Conservation (phyloP, 139 green algal genomes). For the Chlorella sorokiniana region DNA sequence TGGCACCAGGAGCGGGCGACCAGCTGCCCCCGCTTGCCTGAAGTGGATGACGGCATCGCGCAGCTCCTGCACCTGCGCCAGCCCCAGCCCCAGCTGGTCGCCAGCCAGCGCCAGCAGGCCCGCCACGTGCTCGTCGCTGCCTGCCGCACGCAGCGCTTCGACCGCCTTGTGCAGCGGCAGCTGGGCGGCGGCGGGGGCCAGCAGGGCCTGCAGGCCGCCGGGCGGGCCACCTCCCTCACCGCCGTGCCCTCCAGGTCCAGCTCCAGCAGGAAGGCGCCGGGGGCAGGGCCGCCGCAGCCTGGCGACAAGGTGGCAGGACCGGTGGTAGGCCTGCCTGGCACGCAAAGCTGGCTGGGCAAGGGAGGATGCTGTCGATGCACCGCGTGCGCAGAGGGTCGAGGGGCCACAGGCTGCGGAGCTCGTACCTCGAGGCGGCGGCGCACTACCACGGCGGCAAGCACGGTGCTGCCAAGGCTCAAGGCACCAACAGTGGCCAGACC, state of each 20-base stretch:
- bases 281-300: not conserved
- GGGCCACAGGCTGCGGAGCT: too few relatives aligned
- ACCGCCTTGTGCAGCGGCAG: constrained; percentile 12
- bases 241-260: constrained; percentile 14
- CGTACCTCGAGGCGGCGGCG: not conserved
- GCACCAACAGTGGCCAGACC: not conserved
- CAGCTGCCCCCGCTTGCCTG: constrained; percentile 17
- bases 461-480: not conserved
- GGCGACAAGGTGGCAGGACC: too few relatives aligned
- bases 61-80: constrained; percentile 65
- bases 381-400: too few relatives aligned
- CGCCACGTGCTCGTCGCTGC: constrained; percentile 77
- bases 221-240: not conserved
- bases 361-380: too few relatives aligned
- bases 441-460: not conserved
- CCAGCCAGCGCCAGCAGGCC: constrained; percentile 80
- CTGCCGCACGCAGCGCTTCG: constrained; percentile 74
- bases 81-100: constrained; percentile 55
- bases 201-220: constrained; percentile 2
- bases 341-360: too few relatives aligned
- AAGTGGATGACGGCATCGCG: constrained; percentile 71
- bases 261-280: constrained; percentile 20
- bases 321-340: too few relatives aligned
- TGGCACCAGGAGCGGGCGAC: too few relatives aligned
- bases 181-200: not conserved